Percentiles rank a stretch among this genome's conserved stretches.
Conservation (phyloP, 2,329 filamentous ascomycete species). For the Trichoderma afroharzianum region DNA sequence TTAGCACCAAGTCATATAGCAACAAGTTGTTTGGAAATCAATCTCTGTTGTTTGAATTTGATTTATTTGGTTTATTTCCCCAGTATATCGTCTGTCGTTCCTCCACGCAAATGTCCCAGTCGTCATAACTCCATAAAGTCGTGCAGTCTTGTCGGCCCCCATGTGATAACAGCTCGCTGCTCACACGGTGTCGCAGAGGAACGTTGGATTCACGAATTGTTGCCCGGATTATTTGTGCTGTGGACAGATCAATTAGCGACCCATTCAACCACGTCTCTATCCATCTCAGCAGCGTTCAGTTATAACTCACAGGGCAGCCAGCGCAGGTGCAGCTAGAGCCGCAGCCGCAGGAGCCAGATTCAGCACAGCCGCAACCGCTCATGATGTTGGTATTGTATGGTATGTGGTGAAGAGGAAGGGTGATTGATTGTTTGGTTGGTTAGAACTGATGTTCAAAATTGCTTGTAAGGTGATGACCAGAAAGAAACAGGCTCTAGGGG, state of each 20-base stretch:
- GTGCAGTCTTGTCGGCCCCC: not conserved
- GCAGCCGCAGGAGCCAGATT: slow-evolving; percentile 41
- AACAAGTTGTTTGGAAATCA: not conserved
- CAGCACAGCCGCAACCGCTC: slow-evolving; percentile 41
- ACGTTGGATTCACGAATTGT: not conserved
- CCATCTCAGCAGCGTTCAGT: not conserved
- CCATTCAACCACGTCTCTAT: not conserved
- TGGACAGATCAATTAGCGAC: not conserved
- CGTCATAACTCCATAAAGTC: not conserved
- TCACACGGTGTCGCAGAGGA: not conserved
- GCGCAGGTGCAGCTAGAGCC: slow-evolving; percentile 41
- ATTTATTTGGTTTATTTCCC: not conserved
- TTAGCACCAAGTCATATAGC: not conserved
- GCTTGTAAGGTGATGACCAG: not conserved
- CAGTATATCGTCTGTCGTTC: not conserved
- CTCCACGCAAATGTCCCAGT: not conserved
- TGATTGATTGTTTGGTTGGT: not conserved
- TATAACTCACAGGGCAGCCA: slow-evolving; percentile 40
- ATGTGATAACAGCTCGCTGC: not conserved
- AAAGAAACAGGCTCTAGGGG: not conserved
- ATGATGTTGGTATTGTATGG: slow-evolving; percentile 32
- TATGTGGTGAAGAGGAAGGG: not conserved
- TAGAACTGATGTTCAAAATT: not conserved
- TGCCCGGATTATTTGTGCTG: not conserved
- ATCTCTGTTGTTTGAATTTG: not conserved